Percentiles rank a stretch among this genome's conserved stretches.
Conservation (phyloP, 2,329 filamentous ascomycete species). For the Venturia aucupariae region DNA sequence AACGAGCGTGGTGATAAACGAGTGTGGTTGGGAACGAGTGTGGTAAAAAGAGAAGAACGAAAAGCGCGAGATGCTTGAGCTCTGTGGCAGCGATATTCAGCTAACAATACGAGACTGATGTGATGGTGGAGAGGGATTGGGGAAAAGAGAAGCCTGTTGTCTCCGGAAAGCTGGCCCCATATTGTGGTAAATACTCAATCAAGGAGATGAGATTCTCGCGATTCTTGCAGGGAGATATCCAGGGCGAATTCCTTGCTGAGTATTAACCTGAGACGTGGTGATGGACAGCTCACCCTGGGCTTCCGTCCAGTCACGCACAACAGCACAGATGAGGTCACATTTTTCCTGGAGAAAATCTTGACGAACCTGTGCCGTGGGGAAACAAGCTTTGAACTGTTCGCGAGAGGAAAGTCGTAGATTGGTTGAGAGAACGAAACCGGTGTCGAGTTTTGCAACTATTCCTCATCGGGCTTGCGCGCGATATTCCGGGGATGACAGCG, state of each 20-base stretch:
- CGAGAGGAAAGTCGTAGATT: background rate
- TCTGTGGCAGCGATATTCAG: background rate
- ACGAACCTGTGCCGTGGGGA: background rate
- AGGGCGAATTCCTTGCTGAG: background rate
- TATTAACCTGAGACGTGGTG: background rate
- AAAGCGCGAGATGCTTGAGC: background rate
- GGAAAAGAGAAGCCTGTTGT: background rate
- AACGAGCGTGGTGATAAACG: background rate
- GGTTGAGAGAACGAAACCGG: background rate
- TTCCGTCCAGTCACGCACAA: background rate
- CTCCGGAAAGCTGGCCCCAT: background rate
- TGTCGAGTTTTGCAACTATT: background rate
- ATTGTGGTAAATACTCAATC: background rate
- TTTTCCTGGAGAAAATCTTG: background rate
- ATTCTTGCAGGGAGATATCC: background rate
- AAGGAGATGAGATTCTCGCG: background rate
- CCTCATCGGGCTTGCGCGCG: background rate
- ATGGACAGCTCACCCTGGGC: background rate
- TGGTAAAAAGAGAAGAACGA: background rate
- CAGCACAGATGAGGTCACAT: background rate
- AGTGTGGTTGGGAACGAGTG: slow-evolving; percentile 1
- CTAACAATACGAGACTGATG: background rate
- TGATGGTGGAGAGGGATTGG: background rate
- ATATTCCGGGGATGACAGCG: background rate
- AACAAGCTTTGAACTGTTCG: background rate